phyloP scores from a whole-genome alignment of 2,329 filamentous ascomycete species.

The Aspergillus fructus region DNA sequence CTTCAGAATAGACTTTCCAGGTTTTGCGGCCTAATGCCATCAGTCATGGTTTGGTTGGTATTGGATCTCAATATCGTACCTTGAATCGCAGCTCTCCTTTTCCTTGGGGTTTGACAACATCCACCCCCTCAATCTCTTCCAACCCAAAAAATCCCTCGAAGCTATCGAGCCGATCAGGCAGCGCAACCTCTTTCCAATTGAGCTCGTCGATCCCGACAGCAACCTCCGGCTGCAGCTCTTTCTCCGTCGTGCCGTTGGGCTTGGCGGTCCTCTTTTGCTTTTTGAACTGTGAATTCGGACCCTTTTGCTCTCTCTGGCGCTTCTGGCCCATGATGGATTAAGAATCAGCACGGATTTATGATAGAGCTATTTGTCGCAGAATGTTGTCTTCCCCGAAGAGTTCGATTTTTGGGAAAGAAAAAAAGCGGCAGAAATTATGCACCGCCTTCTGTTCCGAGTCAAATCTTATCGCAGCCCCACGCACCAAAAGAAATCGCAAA shows the following conservation, averaged over 20 bases:
- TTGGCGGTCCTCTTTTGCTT: slow-evolving; percentile 36
- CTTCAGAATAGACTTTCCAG: slow-evolving; percentile 34
- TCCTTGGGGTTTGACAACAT: slow-evolving; percentile 69
- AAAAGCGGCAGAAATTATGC: slow-evolving; percentile 37
- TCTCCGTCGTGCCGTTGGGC: slow-evolving; percentile 10
- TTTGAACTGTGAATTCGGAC: slow-evolving; percentile 26
- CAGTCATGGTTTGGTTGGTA: slow-evolving; percentile 1
- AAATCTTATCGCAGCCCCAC: slow-evolving; percentile 41
- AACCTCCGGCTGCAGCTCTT: slow-evolving; percentile 25
- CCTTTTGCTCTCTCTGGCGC: slow-evolving; percentile 33
- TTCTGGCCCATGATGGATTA: slow-evolving; percentile 35
- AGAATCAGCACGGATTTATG: neutral
- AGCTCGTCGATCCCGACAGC: slow-evolving; percentile 51
- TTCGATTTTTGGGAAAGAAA: slow-evolving; percentile 22
- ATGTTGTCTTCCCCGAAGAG: neutral
- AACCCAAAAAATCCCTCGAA: slow-evolving; percentile 92
- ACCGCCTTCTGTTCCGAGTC: slow-evolving; percentile 22
- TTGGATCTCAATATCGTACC: slow-evolving; percentile 25
- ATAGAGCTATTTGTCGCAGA: slow-evolving; percentile 5
- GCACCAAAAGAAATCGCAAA: slow-evolving; percentile 21
- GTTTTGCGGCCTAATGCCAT: slow-evolving; percentile 32
- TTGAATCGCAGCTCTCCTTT: slow-evolving; percentile 47
- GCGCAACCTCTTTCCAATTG: slow-evolving; percentile 62
- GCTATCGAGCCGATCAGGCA: slow-evolving; percentile 78
- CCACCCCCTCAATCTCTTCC: slow-evolving; percentile 88